Evolutionary conservation across 2,329 filamentous ascomycete genomes (phyloP), one percentile per base, ranked within the genome.

Genomic region (Fusarium globosum): DNA sequence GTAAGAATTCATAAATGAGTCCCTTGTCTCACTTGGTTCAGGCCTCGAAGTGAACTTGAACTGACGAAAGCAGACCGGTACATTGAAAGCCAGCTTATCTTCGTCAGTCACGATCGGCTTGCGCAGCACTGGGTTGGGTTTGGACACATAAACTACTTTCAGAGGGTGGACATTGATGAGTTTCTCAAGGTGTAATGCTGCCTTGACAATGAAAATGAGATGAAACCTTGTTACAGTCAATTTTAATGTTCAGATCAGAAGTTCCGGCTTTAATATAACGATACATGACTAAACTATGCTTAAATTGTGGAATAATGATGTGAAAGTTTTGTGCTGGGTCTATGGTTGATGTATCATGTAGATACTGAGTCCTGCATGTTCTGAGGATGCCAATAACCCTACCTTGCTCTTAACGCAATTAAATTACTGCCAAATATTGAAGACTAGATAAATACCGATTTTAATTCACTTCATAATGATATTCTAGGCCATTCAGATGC

Each of bases 51-150:
- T 13, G 9, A 4, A 9, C 14, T 6, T 12, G 0, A 0, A 16
- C 65, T 69, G 7, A 69, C 1, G 3, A 4, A 35, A 26, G 43
- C 59, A 96, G 94, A 95, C 76, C 88, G 88, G 66, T 97, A 90
- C 76, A 93, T 95, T 56, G 86, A 91, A 6, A 92, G 91, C 2
- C 90, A 95, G 74, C 86, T 98, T 28, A 90, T 97, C 55, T 86
- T 98, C 41, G 87, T 97, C 43, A 95, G 92, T 5, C 88, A 90
- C n/a, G 86, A 97, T 78, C 87, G 88, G 45, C 80, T 98, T 61
- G 95, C 94, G 6, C 94, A 96, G 79, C 92, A 94, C 79, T 98
- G 95, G 95, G 85, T 93, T 56, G 85, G 81, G 1, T 88, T 89
- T 72, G 85, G 86, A 0, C 88, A 91, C 63, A 88, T 92, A 52